Evolutionary conservation across 495 filamentous ascomycete genomes (phyloP).

Genomic region (Aspergillus saccharolyticus): DNA sequence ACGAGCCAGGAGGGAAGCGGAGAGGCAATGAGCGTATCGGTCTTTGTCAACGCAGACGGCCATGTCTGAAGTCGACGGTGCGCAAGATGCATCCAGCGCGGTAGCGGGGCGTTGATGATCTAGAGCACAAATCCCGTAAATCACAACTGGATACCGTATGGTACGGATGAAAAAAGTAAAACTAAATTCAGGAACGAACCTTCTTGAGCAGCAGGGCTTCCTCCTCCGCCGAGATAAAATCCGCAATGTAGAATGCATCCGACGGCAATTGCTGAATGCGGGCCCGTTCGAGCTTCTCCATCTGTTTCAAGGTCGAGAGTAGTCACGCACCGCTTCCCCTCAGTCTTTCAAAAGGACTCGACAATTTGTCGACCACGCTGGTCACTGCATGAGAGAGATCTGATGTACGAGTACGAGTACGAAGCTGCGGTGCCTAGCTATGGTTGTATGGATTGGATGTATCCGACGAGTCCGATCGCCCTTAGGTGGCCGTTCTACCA

Average conservation of each 20-base stretch:
- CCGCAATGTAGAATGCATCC: slow-evolving; percentile 76
- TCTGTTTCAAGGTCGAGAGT: not conserved
- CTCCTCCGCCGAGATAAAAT: slow-evolving; percentile 77
- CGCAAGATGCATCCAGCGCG: slow-evolving; percentile 78
- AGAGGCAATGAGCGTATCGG: slow-evolving; percentile 68
- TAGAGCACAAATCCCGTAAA: slow-evolving; percentile 9
- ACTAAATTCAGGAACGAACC: slow-evolving; percentile 33
- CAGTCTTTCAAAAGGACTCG: not conserved
- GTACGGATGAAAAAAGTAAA: not conserved
- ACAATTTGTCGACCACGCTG: not conserved
- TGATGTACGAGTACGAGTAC: slow-evolving; percentile 10
- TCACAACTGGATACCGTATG: not conserved
- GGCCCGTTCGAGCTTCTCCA: slow-evolving; percentile 33
- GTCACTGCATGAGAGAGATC: not conserved
- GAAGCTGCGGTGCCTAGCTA: not conserved
- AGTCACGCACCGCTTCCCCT: not conserved
- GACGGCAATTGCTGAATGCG: slow-evolving; percentile 57
- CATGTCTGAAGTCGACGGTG: slow-evolving; percentile 87
- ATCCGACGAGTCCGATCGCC: not conserved
- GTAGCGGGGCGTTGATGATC: slow-evolving; percentile 57
- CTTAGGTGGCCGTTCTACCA: too few species aligned
- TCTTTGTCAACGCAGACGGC: slow-evolving; percentile 69
- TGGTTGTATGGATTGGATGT: not conserved
- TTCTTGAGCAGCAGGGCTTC: slow-evolving; percentile 67
- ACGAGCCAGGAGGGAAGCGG: slow-evolving; percentile 75